Conservation (phyloP, 2,329 filamentous ascomycete species). For the Claviceps paspali region DNA sequence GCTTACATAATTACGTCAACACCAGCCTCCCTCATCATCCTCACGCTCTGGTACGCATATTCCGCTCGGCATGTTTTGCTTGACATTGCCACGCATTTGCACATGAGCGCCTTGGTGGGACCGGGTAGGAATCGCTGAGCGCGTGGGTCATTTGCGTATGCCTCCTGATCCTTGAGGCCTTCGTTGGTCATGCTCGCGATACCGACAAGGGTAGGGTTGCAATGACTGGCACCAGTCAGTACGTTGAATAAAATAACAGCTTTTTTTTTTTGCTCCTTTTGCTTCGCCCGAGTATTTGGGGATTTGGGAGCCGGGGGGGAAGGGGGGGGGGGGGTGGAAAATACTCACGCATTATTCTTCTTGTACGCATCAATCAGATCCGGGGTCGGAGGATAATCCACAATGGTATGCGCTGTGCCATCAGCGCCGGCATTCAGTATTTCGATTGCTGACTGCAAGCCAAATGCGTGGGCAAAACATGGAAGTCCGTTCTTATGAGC, state of each 20-base stretch:
- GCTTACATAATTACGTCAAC: conserved; percentile 8
- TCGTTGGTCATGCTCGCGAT: conserved; percentile 12
- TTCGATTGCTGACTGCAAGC: conserved; percentile 13
- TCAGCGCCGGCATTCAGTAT: conserved; percentile 14
- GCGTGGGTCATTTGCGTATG: conserved; percentile 9
- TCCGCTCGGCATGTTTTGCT: conserved; percentile 4
- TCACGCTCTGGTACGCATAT: conserved; percentile 7
- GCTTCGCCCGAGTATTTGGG: too few relatives aligned
- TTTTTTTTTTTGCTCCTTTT: too few relatives aligned
- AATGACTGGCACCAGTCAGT: conserved; percentile 5
- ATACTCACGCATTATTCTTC: conserved; percentile 8
- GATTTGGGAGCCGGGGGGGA: too few relatives aligned
- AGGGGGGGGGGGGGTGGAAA: too few relatives aligned
- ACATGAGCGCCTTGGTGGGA: conserved; percentile 5
- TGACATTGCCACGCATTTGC: conserved; percentile 4
- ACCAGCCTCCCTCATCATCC: conserved; percentile 6
- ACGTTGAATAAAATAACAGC: background rate
- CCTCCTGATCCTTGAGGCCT: conserved; percentile 9
- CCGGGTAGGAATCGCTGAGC: conserved; percentile 3
- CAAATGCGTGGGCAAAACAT: conserved; percentile 14
- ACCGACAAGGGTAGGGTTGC: conserved; percentile 11
- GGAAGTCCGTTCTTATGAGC: conserved; percentile 13
- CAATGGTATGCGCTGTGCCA: conserved; percentile 17
- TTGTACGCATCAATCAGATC: conserved; percentile 12
- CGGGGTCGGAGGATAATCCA: conserved; percentile 12